Conservation (phyloP, 2,329 filamentous ascomycete species). For the Microsporum canis region DNA sequence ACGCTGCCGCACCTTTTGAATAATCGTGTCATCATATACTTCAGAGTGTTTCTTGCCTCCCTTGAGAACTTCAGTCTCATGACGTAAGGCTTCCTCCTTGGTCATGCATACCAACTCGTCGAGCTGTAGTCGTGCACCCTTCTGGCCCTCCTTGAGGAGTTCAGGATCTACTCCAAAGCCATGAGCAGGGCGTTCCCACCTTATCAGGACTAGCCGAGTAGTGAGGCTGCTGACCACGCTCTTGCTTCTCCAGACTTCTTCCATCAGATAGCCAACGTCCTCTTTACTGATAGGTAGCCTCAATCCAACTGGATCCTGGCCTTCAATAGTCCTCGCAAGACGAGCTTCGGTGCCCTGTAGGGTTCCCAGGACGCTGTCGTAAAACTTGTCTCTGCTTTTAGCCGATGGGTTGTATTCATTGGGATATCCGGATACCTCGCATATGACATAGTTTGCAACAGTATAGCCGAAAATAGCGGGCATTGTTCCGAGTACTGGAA, state of each 20-base stretch:
- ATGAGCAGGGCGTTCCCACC: slow-evolving; percentile 60
- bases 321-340: slow-evolving; percentile 46
- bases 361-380: slow-evolving; percentile 66
- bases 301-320: slow-evolving; percentile 53
- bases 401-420: slow-evolving; percentile 63
- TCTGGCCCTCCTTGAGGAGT: slow-evolving; percentile 56
- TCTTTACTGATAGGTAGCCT: slow-evolving; percentile 65
- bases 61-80: slow-evolving; percentile 69
- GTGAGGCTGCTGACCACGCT: slow-evolving; percentile 73
- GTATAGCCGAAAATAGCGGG: slow-evolving; percentile 90
- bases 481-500: slow-evolving; percentile 94
- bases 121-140: slow-evolving; percentile 56
- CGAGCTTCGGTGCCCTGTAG: slow-evolving; percentile 73
- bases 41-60: slow-evolving; percentile 57
- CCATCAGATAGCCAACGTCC: slow-evolving; percentile 77
- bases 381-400: slow-evolving; percentile 82
- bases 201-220: slow-evolving; percentile 64
- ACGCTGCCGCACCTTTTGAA: slow-evolving; percentile 56
- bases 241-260: slow-evolving; percentile 76
- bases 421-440: slow-evolving; percentile 71
- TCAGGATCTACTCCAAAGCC: slow-evolving; percentile 52
- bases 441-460: slow-evolving; percentile 83
- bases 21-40: slow-evolving; percentile 58
- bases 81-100: slow-evolving; percentile 70
- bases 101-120: slow-evolving; percentile 80